Conservation (phyloP, 805 yeast genomes). For the Maudiozyma pseudohumilis region DNA sequence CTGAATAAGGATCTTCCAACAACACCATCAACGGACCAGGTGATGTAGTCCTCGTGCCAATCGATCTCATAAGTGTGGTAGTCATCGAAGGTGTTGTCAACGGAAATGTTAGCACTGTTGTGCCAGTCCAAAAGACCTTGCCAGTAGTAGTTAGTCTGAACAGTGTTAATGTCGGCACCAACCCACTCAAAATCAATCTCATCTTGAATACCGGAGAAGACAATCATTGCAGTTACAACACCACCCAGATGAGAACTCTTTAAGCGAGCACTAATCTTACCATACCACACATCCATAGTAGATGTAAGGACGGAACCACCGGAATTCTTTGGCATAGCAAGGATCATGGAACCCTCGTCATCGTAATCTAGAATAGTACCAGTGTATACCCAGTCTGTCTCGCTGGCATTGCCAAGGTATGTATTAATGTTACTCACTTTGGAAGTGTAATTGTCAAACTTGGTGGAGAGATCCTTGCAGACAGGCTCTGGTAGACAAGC, state of each 20-base stretch:
- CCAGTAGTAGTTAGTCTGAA: slow-evolving; percentile 73
- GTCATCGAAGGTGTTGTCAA: slow-evolving; percentile 46
- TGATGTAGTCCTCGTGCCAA: slow-evolving; percentile 64
- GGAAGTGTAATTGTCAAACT: slow-evolving; percentile 31
- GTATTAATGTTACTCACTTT: slow-evolving; percentile 29
- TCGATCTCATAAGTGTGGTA: slow-evolving; percentile 72
- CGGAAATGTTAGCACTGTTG: slow-evolving; percentile 38
- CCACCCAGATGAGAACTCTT: slow-evolving; percentile 71
- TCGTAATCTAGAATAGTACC: slow-evolving; percentile 50
- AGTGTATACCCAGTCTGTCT: slow-evolving; percentile 54
- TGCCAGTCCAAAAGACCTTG: slow-evolving; percentile 64
- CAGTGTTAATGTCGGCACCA: slow-evolving; percentile 58
- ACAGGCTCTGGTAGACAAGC: slow-evolving; percentile 85
- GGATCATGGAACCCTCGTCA: slow-evolving; percentile 39
- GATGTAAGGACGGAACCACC: slow-evolving; percentile 76
- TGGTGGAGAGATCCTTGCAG: slow-evolving; percentile 42
- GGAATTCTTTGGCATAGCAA: slow-evolving; percentile 71
- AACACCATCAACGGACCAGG: slow-evolving; percentile 67
- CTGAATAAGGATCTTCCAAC: slow-evolving; percentile 54
- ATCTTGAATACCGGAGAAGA: slow-evolving; percentile 78
- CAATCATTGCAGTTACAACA: slow-evolving; percentile 74
- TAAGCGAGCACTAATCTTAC: slow-evolving; percentile 58
- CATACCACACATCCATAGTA: slow-evolving; percentile 78
- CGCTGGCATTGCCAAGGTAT: slow-evolving; percentile 63
- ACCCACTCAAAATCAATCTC: slow-evolving; percentile 85